Percentiles rank a stretch among this genome's conserved stretches.
Conservation (phyloP, 2,329 filamentous ascomycete genomes). For the Kalmusia sp. region DNA sequence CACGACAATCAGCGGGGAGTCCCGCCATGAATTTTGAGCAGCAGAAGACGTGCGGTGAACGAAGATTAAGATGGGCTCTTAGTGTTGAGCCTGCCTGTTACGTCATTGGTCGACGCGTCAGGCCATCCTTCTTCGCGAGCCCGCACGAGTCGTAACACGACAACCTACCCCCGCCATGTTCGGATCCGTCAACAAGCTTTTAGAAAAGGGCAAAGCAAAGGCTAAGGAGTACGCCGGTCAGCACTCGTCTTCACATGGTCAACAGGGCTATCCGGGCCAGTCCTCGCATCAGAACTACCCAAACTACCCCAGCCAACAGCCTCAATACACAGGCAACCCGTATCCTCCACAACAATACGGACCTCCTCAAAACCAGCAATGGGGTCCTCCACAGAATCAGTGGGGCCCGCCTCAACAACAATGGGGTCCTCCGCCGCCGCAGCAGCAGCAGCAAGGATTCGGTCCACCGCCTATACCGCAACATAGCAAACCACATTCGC, state of each 20-base stretch:
- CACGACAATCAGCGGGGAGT: too few relatives aligned
- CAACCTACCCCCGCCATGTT: slow-evolving; percentile 27
- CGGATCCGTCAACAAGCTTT: slow-evolving; percentile 38
- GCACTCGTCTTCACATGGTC: slow-evolving; percentile 27
- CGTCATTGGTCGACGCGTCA: too few relatives aligned
- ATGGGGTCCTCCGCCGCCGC: slow-evolving; percentile 28
- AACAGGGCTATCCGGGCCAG: slow-evolving; percentile 26
- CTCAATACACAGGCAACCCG: slow-evolving; percentile 26
- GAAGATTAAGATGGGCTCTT: too few relatives aligned
- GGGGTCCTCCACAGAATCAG: slow-evolving; percentile 29
- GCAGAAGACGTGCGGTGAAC: too few relatives aligned
- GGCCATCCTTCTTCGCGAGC: too few relatives aligned
- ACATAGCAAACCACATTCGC: slow-evolving; percentile 39
- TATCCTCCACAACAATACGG: slow-evolving; percentile 25
- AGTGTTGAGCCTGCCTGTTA: too few relatives aligned
- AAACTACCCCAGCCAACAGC: slow-evolving; percentile 21
- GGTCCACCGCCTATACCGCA: slow-evolving; percentile 37
- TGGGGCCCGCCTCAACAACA: slow-evolving; percentile 20
- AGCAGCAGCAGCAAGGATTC: slow-evolving; percentile 29
- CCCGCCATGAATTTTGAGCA: too few relatives aligned
- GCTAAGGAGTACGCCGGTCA: slow-evolving; percentile 39
- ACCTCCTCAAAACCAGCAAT: slow-evolving; percentile 27
- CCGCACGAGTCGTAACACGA: not conserved
- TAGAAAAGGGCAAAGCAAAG: slow-evolving; percentile 47
- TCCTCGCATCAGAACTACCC: slow-evolving; percentile 22